phyloP scores from a whole-genome alignment of 2,329 filamentous ascomycete genomes.

The Penicillium verrucosum region DNA sequence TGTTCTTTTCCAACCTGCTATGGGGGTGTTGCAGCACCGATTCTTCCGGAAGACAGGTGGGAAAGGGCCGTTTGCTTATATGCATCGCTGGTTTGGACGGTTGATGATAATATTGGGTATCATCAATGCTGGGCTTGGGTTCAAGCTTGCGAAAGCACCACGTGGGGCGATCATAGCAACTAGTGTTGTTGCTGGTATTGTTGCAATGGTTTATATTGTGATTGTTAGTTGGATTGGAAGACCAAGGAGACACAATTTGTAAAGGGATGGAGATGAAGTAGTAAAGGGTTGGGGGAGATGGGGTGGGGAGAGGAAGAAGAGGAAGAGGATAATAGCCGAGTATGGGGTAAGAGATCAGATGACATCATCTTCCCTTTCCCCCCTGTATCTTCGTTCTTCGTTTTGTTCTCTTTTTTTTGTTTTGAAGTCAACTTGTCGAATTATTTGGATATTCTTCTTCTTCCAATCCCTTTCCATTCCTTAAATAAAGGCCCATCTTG shows the following conservation, averaged over 20 bases:
- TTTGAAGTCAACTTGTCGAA: background rate
- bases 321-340: too few relatives aligned
- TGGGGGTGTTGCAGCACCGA: slow-evolving; percentile 52
- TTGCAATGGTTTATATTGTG: slow-evolving; percentile 45
- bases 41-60: slow-evolving; percentile 48
- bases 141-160: slow-evolving; percentile 44
- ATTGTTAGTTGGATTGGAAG: slow-evolving; percentile 6
- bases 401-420: too few relatives aligned
- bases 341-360: background rate
- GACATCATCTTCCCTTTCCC: background rate
- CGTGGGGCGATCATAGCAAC: slow-evolving; percentile 47
- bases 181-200: slow-evolving; percentile 48
- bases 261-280: background rate
- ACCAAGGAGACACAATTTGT: background rate
- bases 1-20: slow-evolving; percentile 55
- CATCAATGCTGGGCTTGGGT: slow-evolving; percentile 57
- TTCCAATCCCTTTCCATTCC: background rate
- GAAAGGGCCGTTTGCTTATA: slow-evolving; percentile 48
- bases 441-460: background rate
- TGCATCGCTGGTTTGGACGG: slow-evolving; percentile 56
- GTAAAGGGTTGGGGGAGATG: too few relatives aligned
- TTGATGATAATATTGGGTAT: slow-evolving; percentile 51
- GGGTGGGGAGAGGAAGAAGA: too few relatives aligned
- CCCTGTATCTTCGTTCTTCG: too few relatives aligned
- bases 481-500: background rate